Conservation (phyloP, 345 rosid species). For the Capsella bursapastoris region DNA sequence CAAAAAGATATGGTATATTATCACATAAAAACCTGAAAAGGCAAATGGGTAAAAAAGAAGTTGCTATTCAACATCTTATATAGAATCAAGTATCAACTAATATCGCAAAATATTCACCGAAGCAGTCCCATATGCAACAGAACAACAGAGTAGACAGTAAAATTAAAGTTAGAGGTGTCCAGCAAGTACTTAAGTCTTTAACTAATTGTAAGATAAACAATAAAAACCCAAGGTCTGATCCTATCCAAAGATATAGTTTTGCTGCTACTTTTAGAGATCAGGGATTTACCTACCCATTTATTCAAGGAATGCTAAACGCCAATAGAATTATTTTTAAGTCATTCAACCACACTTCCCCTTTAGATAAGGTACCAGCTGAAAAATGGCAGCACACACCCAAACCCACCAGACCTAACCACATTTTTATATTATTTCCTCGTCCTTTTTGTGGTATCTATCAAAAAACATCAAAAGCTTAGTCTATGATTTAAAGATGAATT, state of each 20-base stretch:
- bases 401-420: conserved; percentile 2
- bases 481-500: background rate
- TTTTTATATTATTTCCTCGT: background rate
- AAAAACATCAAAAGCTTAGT: background rate
- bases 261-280: background rate
- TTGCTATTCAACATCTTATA: background rate
- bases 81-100: background rate
- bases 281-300: background rate
- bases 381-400: conserved; percentile 4
- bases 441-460: background rate
- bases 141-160: background rate
- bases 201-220: background rate
- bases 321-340: background rate
- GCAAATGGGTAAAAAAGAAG: background rate
- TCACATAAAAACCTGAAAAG: conserved; percentile 19
- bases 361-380: background rate
- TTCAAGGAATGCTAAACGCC: background rate
- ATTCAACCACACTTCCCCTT: background rate
- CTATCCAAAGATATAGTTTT: conserved; percentile 5
- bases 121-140: conserved; percentile 19
- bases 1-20: background rate
- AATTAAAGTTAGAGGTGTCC: background rate
- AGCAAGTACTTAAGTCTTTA: background rate
- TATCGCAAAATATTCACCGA: conserved; percentile 8
- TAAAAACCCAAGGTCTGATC: background rate